These are phyloP conservation scores for Russula foetens DNA, from an alignment of 768 basidiomycete species.

Conservation along the genomic window DNA sequence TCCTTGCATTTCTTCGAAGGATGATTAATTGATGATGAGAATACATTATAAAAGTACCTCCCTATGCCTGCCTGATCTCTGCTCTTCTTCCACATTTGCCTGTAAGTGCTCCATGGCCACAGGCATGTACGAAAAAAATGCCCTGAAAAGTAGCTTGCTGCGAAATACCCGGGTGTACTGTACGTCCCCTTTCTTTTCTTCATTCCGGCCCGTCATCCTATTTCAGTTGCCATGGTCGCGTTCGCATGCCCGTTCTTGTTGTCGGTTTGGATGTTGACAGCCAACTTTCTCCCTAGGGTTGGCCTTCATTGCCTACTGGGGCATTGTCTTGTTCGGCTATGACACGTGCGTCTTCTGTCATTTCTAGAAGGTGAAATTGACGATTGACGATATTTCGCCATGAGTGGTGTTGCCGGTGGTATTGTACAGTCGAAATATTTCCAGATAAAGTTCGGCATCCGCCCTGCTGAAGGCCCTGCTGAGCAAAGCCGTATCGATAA, in stretches of 20 bases:
- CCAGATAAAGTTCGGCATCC: slow-evolving; percentile 51
- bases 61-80: no score
- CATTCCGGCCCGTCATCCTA: no score
- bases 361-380: not conserved
- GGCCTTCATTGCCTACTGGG: slow-evolving; percentile 70
- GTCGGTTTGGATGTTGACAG: not conserved
- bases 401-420: slow-evolving; percentile 58
- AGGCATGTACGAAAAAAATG: no score
- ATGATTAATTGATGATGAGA: no score
- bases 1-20: no score
- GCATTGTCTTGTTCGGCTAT: slow-evolving; percentile 77
- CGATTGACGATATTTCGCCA: slow-evolving; percentile 1
- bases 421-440: slow-evolving; percentile 61
- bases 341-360: slow-evolving; percentile 44
- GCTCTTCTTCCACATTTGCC: no score
- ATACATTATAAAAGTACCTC: no score
- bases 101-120: no score
- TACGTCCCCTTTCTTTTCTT: slow-evolving; percentile 25
- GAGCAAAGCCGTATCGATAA: slow-evolving; percentile 36
- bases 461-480: slow-evolving; percentile 35
- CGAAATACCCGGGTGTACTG: slow-evolving; percentile 64
- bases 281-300: slow-evolving; percentile 38
- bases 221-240: no score
- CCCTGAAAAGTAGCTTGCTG: no score
- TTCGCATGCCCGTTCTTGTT: not conserved